These are phyloP conservation scores for Oemleria cerasiformis DNA, from an alignment of 306 rosid species.

Conservation along the genomic window DNA sequence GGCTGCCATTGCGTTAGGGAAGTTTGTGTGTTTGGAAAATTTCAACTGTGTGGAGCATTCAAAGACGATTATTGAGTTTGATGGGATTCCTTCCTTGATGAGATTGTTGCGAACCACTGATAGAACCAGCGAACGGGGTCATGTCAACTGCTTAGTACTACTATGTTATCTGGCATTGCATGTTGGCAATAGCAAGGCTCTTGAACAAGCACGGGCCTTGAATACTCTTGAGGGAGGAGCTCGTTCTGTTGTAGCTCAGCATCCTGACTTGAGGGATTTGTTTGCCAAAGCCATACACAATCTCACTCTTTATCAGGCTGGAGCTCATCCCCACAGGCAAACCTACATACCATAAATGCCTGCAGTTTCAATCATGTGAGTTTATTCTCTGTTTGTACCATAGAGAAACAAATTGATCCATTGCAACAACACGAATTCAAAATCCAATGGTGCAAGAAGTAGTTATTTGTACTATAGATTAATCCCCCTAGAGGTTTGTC, in stretches of 20 bases:
- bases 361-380: constrained; percentile 35
- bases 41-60: constrained; percentile 69
- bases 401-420: constrained; percentile 8
- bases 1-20: constrained; percentile 59
- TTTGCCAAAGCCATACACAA: constrained; percentile 56
- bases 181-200: constrained; percentile 76
- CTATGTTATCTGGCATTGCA: constrained; percentile 70
- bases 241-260: constrained; percentile 55
- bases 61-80: constrained; percentile 64
- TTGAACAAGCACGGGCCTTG: constrained; percentile 71
- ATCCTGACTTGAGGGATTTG: constrained; percentile 61
- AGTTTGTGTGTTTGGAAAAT: constrained; percentile 68
- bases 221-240: constrained; percentile 59
- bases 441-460: not conserved
- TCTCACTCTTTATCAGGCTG: constrained; percentile 81
- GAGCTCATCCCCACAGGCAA: constrained; percentile 70
- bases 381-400: constrained; percentile 29
- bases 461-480: not conserved
- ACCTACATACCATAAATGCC: constrained; percentile 34
- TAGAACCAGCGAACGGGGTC: constrained; percentile 36
- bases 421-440: not conserved
- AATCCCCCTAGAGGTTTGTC: constrained; percentile 4
- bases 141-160: constrained; percentile 41
- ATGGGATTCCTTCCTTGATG: constrained; percentile 66
- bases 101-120: constrained; percentile 42